Percentiles rank a stretch among this genome's conserved stretches.
phyloP scores from a whole-genome alignment of 805 yeast genomes.

The Groenewaldozyma salmanticensis region DNA sequence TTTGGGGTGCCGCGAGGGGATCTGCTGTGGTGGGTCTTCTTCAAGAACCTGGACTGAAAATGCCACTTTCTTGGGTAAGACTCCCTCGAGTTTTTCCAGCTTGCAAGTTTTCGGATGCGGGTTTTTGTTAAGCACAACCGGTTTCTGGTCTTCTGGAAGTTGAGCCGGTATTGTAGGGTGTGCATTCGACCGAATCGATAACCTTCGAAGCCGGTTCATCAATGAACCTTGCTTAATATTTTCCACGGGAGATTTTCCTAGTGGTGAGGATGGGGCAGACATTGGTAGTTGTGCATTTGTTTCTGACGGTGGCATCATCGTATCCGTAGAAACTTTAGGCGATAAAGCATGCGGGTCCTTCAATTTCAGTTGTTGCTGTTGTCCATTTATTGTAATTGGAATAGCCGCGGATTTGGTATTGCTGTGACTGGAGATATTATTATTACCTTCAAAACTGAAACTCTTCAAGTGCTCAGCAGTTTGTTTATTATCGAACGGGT shows the following conservation, averaged over 20 bases:
- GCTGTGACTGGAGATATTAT: not conserved
- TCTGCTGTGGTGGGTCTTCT: conserved; percentile 87
- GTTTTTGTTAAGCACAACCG: conserved; percentile 39
- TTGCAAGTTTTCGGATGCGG: conserved; percentile 26
- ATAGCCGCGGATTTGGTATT: not conserved
- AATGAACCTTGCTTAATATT: conserved; percentile 7
- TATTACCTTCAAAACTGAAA: too few relatives aligned
- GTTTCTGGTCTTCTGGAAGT: conserved; percentile 11
- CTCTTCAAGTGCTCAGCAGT: too few relatives aligned
- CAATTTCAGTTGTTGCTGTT: too few relatives aligned
- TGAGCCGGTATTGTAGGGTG: not conserved
- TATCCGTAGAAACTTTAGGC: conserved; percentile 12
- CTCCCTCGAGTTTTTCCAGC: conserved; percentile 11
- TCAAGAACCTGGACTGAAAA: conserved; percentile 68
- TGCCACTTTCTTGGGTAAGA: conserved; percentile 49
- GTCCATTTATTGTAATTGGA: not conserved
- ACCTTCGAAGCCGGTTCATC: conserved; percentile 13
- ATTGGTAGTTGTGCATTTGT: not conserved
- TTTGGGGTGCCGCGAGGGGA: conserved; percentile 77
- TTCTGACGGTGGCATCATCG: conserved; percentile 5
- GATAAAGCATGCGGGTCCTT: conserved; percentile 5
- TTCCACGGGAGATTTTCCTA: conserved; percentile 3
- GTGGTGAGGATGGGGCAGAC: conserved; percentile 4
- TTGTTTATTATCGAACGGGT: too few relatives aligned
- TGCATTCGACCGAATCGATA: conserved; percentile 9